phyloP scores from a whole-genome alignment of 768 basidiomycete species.

The Porpolomopsis calyptriformis region DNA sequence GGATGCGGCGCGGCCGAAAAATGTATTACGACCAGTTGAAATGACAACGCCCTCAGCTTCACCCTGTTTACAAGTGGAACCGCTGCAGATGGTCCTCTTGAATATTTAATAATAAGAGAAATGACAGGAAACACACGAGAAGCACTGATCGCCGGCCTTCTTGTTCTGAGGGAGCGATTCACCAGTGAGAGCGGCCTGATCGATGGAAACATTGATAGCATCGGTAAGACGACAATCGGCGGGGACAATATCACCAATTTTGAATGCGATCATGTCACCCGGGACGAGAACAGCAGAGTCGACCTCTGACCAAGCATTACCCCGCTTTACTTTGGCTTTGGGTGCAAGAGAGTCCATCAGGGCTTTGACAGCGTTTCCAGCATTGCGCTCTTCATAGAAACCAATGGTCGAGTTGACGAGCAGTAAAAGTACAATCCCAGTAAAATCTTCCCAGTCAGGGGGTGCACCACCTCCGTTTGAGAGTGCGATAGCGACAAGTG shows the following conservation, averaged over 20 bases:
- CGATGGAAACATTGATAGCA: conserved; percentile 94
- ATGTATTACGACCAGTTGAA: conserved; percentile 94
- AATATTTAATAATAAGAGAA: conserved; percentile 7
- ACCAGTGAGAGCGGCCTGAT: conserved; percentile 96
- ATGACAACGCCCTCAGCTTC: conserved; percentile 99
- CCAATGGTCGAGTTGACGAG: conserved; percentile 95
- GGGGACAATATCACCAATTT: conserved; percentile 97
- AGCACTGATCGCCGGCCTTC: conserved; percentile 92
- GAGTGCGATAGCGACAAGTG: conserved; percentile 86
- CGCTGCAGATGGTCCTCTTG: conserved; percentile 35
- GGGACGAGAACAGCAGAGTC: conserved; percentile 87
- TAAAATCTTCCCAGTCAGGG: conserved; percentile 96
- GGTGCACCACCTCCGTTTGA: conserved; percentile 82
- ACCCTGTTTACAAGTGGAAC: conserved; percentile 98
- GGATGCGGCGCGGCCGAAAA: conserved; percentile 97
- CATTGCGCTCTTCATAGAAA: conserved; percentile 96
- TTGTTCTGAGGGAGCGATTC: conserved; percentile 91
- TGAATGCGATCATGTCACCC: conserved; percentile 95
- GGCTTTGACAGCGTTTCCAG: conserved; percentile 98
- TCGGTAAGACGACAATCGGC: conserved; percentile 96
- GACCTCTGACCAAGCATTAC: conserved; percentile 77
- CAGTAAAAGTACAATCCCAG: conserved; percentile 86
- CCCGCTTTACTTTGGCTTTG: conserved; percentile 90
- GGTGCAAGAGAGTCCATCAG: conserved; percentile 99
- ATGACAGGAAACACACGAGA: conserved; percentile 62